phyloP scores from a whole-genome alignment of 345 rosid species.

The Gossypium sturtianum region DNA sequence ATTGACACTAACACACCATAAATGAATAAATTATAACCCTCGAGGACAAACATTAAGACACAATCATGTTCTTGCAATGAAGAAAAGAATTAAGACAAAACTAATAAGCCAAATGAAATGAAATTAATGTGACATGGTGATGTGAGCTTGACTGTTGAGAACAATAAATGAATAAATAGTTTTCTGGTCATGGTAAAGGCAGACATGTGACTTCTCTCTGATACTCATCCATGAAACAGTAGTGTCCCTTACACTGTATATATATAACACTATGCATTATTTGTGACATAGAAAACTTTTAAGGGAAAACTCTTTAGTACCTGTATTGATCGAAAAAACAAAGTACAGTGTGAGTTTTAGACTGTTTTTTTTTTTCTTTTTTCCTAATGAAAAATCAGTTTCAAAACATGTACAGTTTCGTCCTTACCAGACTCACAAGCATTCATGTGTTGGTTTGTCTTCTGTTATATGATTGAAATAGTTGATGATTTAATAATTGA shows the following conservation, averaged over 20 bases:
- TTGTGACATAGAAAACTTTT: neutral
- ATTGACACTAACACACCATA: too few species aligned
- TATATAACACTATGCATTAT: too few species aligned
- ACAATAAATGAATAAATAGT: neutral
- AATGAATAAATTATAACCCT: too few species aligned
- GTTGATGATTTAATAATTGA: neutral
- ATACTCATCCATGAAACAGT: neutral
- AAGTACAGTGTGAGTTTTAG: neutral
- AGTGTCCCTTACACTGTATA: neutral
- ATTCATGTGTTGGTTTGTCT: neutral
- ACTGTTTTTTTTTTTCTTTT: too few species aligned
- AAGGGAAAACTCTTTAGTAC: neutral
- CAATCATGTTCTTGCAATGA: neutral
- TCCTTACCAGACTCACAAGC: neutral
- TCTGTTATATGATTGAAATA: neutral
- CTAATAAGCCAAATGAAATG: neutral
- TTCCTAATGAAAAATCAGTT: neutral
- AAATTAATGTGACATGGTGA: constrained; percentile 1
- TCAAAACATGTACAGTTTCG: neutral
- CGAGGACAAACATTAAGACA: too few species aligned
- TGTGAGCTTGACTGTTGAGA: neutral
- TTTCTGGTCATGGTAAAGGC: neutral
- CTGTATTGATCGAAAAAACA: too few species aligned
- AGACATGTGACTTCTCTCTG: neutral
- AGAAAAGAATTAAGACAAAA: neutral